Percentiles rank a stretch among this genome's conserved stretches.
Evolutionary conservation across 1,284 basidiomycete genomes (phyloP).

Genomic region (Violaceomyces palustris): DNA sequence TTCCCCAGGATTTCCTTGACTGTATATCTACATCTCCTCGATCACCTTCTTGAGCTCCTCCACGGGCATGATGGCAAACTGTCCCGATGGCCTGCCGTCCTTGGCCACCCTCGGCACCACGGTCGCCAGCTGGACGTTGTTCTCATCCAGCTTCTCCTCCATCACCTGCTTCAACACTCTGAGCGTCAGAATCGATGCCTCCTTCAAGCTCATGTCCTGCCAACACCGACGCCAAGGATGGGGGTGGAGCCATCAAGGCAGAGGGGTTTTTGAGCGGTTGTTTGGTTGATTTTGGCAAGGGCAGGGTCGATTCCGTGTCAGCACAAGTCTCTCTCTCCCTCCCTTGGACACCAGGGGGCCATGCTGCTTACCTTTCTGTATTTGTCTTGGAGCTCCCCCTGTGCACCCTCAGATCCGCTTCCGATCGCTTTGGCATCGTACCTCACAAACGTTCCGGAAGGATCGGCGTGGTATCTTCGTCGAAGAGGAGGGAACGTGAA

Average conservation of each 20-base stretch:
- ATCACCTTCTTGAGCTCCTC: conserved; percentile 45
- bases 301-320: no score
- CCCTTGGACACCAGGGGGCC: no score
- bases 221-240: no score
- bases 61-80: conserved; percentile 48
- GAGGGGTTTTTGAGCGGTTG: no score
- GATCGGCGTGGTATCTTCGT: conserved; percentile 73
- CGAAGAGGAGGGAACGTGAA: neutral
- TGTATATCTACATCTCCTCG: conserved; percentile 47
- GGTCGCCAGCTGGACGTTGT: conserved; percentile 91
- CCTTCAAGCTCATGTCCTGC: conserved; percentile 84
- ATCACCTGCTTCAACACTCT: conserved; percentile 97
- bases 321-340: no score
- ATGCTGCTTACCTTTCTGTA: conserved; percentile 76
- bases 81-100: conserved; percentile 43
- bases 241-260: neutral
- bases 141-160: conserved; percentile 97
- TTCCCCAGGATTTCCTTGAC: no score
- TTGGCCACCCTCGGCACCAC: conserved; percentile 43
- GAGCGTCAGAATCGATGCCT: conserved; percentile 80
- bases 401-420: conserved; percentile 94
- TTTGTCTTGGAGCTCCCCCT: conserved; percentile 93
- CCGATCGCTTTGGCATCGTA: conserved; percentile 99
- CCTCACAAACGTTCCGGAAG: conserved; percentile 94
- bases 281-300: no score